phyloP scores from a whole-genome alignment of 345 rosid species.

The Hibiscus trionum region DNA sequence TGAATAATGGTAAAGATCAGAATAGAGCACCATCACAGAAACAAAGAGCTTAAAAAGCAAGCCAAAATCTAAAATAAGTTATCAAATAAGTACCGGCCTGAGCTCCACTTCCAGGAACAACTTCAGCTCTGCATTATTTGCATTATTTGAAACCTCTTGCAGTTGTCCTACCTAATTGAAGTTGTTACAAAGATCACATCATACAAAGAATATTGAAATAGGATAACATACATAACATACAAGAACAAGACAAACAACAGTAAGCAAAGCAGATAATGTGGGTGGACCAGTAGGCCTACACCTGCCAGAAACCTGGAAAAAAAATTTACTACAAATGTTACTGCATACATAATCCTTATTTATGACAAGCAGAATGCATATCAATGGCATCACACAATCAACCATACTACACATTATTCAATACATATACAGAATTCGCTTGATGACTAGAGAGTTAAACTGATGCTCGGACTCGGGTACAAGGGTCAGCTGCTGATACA shows the following conservation, averaged over 20 bases:
- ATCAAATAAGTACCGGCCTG: slow-evolving; percentile 38
- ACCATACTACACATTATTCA: neutral
- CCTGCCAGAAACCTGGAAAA: neutral
- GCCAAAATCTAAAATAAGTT: slow-evolving; percentile 2
- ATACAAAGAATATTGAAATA: neutral
- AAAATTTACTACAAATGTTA: no score
- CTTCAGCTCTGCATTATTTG: slow-evolving; percentile 74
- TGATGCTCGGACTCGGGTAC: neutral
- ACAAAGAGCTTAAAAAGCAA: slow-evolving; percentile 1
- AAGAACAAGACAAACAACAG: neutral
- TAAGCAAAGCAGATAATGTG: neutral
- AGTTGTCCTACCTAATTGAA: slow-evolving; percentile 73
- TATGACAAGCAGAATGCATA: neutral
- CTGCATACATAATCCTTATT: neutral
- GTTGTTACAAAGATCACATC: neutral
- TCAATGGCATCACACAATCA: neutral
- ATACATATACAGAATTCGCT: neutral
- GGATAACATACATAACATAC: neutral
- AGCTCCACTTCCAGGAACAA: slow-evolving; percentile 76
- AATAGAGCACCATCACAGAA: neutral
- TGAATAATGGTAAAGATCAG: slow-evolving; percentile 22
- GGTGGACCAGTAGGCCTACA: neutral
- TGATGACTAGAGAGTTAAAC: neutral
- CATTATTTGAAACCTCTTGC: slow-evolving; percentile 68
- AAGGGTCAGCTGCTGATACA: no score